A percentile compares a stretch with the other conserved stretches of the same genome.
phyloP scores from a whole-genome alignment of 352 stramenopile species.

The Lagenidium sp. region DNA sequence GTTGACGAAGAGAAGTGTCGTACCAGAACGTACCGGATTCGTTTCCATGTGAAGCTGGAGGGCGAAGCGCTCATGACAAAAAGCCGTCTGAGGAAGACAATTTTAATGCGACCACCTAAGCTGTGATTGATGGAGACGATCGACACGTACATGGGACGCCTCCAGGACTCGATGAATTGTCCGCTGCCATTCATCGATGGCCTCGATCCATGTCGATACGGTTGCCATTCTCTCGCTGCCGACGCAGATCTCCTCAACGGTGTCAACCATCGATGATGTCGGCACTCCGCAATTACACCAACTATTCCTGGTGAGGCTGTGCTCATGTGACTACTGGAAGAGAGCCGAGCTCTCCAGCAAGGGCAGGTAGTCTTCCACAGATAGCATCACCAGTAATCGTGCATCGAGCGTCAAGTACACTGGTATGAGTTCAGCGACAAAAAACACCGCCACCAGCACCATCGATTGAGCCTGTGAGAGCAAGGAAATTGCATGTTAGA shows the following conservation, averaged over 20 bases:
- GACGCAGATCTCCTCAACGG: no score
- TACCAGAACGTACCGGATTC: conserved; percentile 19
- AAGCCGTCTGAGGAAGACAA: conserved; percentile 13
- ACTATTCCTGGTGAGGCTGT: no score
- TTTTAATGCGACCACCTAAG: no score
- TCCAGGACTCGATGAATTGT: not conserved
- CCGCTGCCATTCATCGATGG: conserved; percentile 8
- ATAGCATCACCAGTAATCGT: conserved; percentile 66
- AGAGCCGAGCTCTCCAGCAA: conserved; percentile 53
- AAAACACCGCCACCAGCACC: conserved; percentile 74
- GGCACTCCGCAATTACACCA: no score
- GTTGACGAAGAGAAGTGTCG: not conserved
- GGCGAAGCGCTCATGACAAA: conserved; percentile 26
- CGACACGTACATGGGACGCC: conserved; percentile 7
- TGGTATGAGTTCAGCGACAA: conserved; percentile 62
- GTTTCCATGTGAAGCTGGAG: conserved; percentile 42
- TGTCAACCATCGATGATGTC: no score
- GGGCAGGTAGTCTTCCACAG: conserved; percentile 71
- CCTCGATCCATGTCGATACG: conserved; percentile 4
- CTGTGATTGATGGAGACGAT: not conserved
- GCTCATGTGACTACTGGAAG: conserved; percentile 31
- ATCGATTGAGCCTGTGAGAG: conserved; percentile 61
- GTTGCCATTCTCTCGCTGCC: not conserved
- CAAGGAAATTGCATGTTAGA: not conserved
- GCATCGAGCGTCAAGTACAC: conserved; percentile 77